Conservation (phyloP, 2,329 filamentous ascomycete species). For the Coniochaeta ligniaria region DNA sequence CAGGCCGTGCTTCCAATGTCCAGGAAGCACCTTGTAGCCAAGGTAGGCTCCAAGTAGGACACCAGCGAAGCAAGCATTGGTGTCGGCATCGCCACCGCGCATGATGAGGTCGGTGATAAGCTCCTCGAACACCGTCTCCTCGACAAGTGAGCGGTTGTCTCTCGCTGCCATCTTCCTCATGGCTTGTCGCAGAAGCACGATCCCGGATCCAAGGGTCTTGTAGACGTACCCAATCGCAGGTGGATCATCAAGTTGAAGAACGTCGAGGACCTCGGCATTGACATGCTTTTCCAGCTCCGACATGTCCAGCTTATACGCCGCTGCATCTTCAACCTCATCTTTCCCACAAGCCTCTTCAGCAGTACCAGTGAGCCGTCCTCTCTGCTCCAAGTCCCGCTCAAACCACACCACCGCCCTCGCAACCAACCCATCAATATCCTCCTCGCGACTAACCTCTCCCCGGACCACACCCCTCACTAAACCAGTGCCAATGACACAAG, state of each 20-base stretch:
- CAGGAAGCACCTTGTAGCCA: slow-evolving; percentile 36
- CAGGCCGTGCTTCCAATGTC: slow-evolving; percentile 41
- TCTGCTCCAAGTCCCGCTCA: slow-evolving; percentile 23
- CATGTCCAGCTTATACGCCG: not conserved
- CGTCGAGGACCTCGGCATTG: slow-evolving; percentile 20
- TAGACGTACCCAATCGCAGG: slow-evolving; percentile 45
- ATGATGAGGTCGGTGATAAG: slow-evolving; percentile 41
- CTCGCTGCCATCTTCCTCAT: slow-evolving; percentile 24
- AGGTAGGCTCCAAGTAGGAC: slow-evolving; percentile 40
- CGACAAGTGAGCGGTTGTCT: slow-evolving; percentile 8
- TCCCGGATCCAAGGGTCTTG: slow-evolving; percentile 41
- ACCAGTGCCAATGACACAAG: slow-evolving; percentile 38
- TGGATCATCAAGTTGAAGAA: slow-evolving; percentile 35
- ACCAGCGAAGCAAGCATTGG: slow-evolving; percentile 45
- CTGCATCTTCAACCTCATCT: not conserved
- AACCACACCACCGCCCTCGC: slow-evolving; percentile 17
- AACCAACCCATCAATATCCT: no score
- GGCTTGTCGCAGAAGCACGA: slow-evolving; percentile 34
- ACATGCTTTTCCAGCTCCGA: not conserved
- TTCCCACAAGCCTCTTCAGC: not conserved
- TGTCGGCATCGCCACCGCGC: slow-evolving; percentile 46
- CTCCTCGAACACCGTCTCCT: slow-evolving; percentile 31
- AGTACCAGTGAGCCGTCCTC: not conserved
- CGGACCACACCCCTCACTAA: slow-evolving; percentile 37
- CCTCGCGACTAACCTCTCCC: slow-evolving; percentile 29